These are phyloP conservation scores for Aureoboletus auriporus DNA, from an alignment of 768 basidiomycete genomes.

Conservation along the genomic window DNA sequence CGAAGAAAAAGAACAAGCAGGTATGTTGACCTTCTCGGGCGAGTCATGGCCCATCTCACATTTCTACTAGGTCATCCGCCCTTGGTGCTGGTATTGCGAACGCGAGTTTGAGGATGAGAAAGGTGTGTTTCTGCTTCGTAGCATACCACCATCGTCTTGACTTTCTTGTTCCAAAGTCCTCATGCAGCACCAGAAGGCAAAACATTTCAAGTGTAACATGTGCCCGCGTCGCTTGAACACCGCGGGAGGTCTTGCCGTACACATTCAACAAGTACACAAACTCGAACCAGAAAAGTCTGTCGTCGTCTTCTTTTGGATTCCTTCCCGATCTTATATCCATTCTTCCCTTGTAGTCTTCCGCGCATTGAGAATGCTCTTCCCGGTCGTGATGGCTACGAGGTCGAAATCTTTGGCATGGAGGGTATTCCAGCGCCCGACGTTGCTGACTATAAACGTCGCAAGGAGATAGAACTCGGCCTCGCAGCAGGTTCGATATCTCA, in stretches of 20 bases:
- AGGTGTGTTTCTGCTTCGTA: constrained; percentile 44
- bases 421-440: constrained; percentile 93
- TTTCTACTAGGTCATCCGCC: constrained; percentile 61
- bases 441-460: constrained; percentile 93
- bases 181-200: constrained; percentile 99
- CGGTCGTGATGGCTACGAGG: constrained; percentile 95
- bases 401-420: constrained; percentile 99
- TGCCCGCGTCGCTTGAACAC: constrained; percentile 95
- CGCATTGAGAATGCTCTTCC: constrained; percentile 96
- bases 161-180: constrained; percentile 53
- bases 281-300: constrained; percentile 81
- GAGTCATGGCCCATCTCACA: no score
- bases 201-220: constrained; percentile 97
- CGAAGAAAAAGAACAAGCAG: constrained; percentile 55
- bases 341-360: constrained; percentile 47
- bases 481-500: constrained; percentile 78
- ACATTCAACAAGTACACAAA: constrained; percentile 98
- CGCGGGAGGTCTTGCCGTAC: constrained; percentile 95
- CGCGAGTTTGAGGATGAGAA: constrained; percentile 99
- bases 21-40: constrained; percentile 16
- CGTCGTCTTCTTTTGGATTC: background rate
- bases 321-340: constrained; percentile 9
- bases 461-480: constrained; percentile 90
- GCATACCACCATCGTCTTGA: background rate
- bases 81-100: constrained; percentile 99